A percentile compares a stretch with the other conserved stretches of the same genome.
Conservation (phyloP, 345 rosid species). For the Pugionium cornutum region DNA sequence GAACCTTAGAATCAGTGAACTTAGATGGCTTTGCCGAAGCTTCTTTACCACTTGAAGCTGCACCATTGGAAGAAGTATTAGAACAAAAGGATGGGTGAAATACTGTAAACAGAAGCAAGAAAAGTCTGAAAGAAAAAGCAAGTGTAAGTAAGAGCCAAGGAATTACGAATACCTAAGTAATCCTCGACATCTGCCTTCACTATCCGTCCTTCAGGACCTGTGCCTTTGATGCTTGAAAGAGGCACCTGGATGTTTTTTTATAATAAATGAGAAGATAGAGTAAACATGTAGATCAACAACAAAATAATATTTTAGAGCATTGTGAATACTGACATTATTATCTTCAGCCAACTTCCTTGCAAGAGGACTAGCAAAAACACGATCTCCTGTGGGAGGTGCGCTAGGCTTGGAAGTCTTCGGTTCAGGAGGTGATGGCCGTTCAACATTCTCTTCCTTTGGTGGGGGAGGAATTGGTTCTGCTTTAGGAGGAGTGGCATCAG, state of each 20-base stretch:
- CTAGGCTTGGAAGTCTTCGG: slow-evolving; percentile 58
- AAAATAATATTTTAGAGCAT: not conserved
- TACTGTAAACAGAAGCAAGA: slow-evolving; percentile 7
- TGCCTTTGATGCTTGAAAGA: slow-evolving; percentile 85
- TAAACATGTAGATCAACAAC: not conserved
- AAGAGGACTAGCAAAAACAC: slow-evolving; percentile 85
- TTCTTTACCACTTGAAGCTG: slow-evolving; percentile 75
- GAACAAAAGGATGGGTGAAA: slow-evolving; percentile 23
- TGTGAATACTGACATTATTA: slow-evolving; percentile 54
- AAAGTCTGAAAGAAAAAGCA: not conserved
- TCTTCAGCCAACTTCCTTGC: slow-evolving; percentile 95
- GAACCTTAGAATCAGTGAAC: slow-evolving; percentile 46
- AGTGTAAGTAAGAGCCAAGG: slow-evolving; percentile 16
- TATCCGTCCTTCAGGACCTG: slow-evolving; percentile 88
- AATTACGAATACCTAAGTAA: slow-evolving; percentile 61
- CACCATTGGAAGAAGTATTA: slow-evolving; percentile 36
- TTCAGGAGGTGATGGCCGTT: slow-evolving; percentile 60
- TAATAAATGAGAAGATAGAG: slow-evolving; percentile 16
- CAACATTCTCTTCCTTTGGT: slow-evolving; percentile 58
- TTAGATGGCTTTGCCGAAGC: slow-evolving; percentile 57
- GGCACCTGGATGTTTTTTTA: slow-evolving; percentile 51
- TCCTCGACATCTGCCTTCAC: slow-evolving; percentile 96
- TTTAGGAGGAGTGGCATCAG: slow-evolving; percentile 48
- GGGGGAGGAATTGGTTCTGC: slow-evolving; percentile 57
- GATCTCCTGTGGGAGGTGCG: slow-evolving; percentile 60